Base-by-base conservation (phyloP, 2,329 filamentous ascomycete species). In the Phialophora chinensis region DNA sequence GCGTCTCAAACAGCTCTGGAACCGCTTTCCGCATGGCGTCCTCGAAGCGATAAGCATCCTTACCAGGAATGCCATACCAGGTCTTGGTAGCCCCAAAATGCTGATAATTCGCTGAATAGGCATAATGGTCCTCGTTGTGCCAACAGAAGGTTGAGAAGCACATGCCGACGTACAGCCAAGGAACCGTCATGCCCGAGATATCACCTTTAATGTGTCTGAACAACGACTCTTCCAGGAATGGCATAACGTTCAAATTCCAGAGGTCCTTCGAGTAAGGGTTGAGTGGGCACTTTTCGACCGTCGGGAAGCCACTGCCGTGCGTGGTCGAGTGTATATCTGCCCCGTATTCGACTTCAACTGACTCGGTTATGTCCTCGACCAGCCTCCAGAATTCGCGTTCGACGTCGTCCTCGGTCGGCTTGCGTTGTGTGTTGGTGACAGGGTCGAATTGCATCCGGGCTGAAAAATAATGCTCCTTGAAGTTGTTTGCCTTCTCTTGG, bases 111-210 rank as follows among this genome's bases (percentile, higher is more conserved):
- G 95, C 91, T 0, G 95, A 99, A 76, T 98, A 99, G 1, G 95
- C 90, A 76, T 97, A 97, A 75, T 99, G 95, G 74, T 99, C 95
- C 75, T 99, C 95, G 70, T 97, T 97, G 77, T 99, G 95, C 95
- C 95, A 99, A 79, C 95, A 99, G 75, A 99, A 99, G 0, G 95
- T 98, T 0, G 95, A 99, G 77, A 99, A 99, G 47, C 96, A 96
- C 95, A 99, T 99, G 68, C 95, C 95, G 3, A 99, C 95, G 75
- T 99, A 99, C 3, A 99, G 88, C 95, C 95, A 99, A 0, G 95
- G 95, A 7, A 99, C 94, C 0, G 95, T 99, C 95, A 99, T 99
- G 44, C 95, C 95, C 1, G 95, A 98, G 61, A 99, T 96, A 75
- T 99, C 95, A 0, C 94, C 92, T 77, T 98, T 98, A 83, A 99